These are phyloP conservation scores for Fusarium sororula DNA, from an alignment of 2,329 filamentous ascomycete genomes.

Conservation along the genomic window DNA sequence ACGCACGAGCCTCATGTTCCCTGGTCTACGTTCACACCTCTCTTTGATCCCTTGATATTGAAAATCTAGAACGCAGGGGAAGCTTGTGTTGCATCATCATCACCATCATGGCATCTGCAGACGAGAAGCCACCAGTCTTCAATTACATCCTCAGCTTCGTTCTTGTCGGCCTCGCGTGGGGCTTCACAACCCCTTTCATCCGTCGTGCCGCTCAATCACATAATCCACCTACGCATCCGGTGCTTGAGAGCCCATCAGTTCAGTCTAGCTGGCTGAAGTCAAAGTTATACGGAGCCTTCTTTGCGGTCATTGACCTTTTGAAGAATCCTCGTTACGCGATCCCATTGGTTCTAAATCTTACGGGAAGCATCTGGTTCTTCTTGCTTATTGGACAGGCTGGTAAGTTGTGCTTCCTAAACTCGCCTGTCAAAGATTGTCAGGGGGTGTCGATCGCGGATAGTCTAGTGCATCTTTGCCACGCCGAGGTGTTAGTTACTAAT, in stretches of 20 bases:
- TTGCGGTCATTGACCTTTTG: slow-evolving; percentile 80
- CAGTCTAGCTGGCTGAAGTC: slow-evolving; percentile 67
- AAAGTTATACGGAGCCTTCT: slow-evolving; percentile 72
- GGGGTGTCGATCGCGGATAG: slow-evolving; percentile 25
- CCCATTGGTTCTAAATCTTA: slow-evolving; percentile 86
- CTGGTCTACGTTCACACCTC: slow-evolving; percentile 11
- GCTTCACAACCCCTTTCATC: slow-evolving; percentile 92
- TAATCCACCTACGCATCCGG: slow-evolving; percentile 67
- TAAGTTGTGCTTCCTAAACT: slow-evolving; percentile 54
- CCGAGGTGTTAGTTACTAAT: slow-evolving; percentile 16
- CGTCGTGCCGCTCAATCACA: slow-evolving; percentile 83
- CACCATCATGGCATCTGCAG: slow-evolving; percentile 16
- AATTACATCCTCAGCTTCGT: slow-evolving; percentile 91
- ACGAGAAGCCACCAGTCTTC: slow-evolving; percentile 63
- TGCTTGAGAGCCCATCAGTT: slow-evolving; percentile 62
- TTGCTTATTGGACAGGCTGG: slow-evolving; percentile 90
- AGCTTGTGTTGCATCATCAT: slow-evolving; percentile 14
- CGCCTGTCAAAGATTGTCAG: slow-evolving; percentile 4
- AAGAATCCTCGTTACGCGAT: slow-evolving; percentile 84
- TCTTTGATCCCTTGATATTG: not conserved
- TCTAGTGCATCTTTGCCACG: slow-evolving; percentile 22
- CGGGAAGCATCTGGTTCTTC: slow-evolving; percentile 97
- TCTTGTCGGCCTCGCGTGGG: slow-evolving; percentile 91
- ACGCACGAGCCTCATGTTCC: slow-evolving; percentile 36
- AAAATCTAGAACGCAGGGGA: slow-evolving; percentile 21